Conservation (phyloP, 768 basidiomycete species). For the Boletus sp. region DNA sequence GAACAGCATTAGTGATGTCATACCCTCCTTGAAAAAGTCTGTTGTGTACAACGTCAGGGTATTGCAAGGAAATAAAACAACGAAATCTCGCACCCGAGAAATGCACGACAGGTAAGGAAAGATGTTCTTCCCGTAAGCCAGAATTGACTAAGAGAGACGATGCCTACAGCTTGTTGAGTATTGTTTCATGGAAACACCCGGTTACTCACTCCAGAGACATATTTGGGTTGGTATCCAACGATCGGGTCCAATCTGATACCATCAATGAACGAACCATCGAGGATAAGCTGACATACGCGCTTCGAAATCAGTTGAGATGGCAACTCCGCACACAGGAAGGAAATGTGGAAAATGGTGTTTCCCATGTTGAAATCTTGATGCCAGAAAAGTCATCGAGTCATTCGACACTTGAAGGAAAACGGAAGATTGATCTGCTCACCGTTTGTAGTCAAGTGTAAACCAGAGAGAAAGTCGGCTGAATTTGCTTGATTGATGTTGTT, state of each 20-base stretch:
- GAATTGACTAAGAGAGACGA: conserved; percentile 52
- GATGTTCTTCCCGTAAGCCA: conserved; percentile 50
- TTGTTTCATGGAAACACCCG: background rate
- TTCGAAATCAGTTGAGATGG: conserved; percentile 65
- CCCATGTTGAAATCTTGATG: conserved; percentile 51
- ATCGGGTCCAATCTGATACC: conserved; percentile 51
- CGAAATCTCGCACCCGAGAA: conserved; percentile 38
- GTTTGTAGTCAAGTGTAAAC: conserved; percentile 51
- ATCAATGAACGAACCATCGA: background rate
- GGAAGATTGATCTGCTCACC: conserved; percentile 23
- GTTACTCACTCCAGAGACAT: conserved; percentile 43
- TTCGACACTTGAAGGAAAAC: background rate
- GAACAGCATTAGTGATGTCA: background rate
- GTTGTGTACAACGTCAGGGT: background rate
- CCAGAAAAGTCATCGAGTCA: background rate
- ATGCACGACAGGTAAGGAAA: conserved; percentile 47
- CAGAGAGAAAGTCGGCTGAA: conserved; percentile 52
- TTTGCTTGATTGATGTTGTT: conserved; percentile 56
- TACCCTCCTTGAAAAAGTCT: conserved; percentile 48
- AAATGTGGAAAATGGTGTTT: conserved; percentile 49
- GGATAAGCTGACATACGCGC: conserved; percentile 33
- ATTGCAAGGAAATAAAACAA: background rate
- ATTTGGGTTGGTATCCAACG: conserved; percentile 62
- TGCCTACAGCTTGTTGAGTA: conserved; percentile 13
- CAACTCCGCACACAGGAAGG: conserved; percentile 54